Base-by-base conservation (phyloP, 148 eudicot species). In the Diospyros lotus region DNA sequence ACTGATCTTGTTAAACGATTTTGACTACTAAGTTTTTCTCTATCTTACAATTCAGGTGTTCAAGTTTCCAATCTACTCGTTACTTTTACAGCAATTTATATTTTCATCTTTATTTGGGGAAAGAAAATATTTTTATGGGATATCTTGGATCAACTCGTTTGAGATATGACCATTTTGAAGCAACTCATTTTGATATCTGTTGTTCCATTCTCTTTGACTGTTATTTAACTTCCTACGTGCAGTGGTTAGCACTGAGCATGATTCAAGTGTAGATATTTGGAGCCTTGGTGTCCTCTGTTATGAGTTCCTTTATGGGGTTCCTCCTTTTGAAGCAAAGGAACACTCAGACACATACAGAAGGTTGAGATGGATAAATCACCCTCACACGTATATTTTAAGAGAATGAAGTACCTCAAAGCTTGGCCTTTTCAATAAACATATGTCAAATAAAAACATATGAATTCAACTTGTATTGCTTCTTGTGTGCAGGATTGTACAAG, bases 221-320 rank as follows among this genome's bases (percentile, higher is more conserved):
- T 18, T 54, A 65, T 48, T 8, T 39, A 38, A 62, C 14, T 43
- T 28, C 68, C 55, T 66, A 9, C 40, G 76, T 44, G 42, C 88
- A 94, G 98, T 92, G 82, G 98, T 92, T 83, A 92, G 97, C 67
- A 89, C 81, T 50, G 98, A 94, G 77, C 98, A 94, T 77, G 98
- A 94, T 82, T 93, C 98, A 70, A 90, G 85, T 72, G 98, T 94
- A 13, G 98, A 94, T 77, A 94, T 94, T 58, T 94, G 97, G 98
- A 94, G 98, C 79, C 87, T 94, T 43, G 98, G 98, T 64, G 84
- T 92, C 60, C 77, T 94, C 7, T 92, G 97, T 82, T 94, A 87
- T 52, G 98, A 94, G 81, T 94, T 94, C 75, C 90, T 94, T 2
- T 94, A 94, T 64, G 97, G 97, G 7, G 84, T 88, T 68, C 98